Evolutionary conservation across 2,329 filamentous ascomycete genomes (phyloP), one percentile per base, ranked within the genome.

Genomic region (Xylaria multiplex): DNA sequence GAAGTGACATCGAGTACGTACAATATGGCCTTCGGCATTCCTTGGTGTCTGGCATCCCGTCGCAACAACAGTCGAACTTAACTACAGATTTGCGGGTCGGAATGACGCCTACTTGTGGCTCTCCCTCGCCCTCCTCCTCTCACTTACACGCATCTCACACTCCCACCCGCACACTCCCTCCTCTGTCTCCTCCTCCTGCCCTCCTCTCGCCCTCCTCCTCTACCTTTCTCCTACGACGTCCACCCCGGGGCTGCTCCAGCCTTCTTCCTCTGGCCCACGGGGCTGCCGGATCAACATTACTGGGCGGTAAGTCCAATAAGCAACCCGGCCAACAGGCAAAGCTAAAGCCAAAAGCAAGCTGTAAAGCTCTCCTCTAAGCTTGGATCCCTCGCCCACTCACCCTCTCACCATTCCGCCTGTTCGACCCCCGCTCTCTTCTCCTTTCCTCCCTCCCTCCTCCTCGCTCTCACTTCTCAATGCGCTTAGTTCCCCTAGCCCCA

Each of bases 101-200:
- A 71, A 71, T 71, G 69, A 71, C 69, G 69, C 69, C 67, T 60
- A 59, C 67, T 64, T 58, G 64, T 62, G 19, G 56, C 60, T 69
- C 37, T 9, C 30, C 24, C 24, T 24, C 62, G 27, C 27, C 27
- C 27, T 27, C 27, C 27, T 27, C 32, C 55, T 45, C 65, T 65
- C 62, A 56, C 59, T 64, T 65, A 65, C 66, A 65, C 57, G 57
- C 53, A 62, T 50, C 49, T 61, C 66, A 57, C 55, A 60, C 66
- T 66, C 59, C 59, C 63, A 58, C 63, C 54, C 59, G 37, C 59
- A 40, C 66, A 59, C 59, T 22, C 52, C 49, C 61, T 60, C 56
- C 56, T 54, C 24, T 19, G 19, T 19, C 19, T 19, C 19, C 40
- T 50, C 37, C 55, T n/a, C 50, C 57, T 52, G 1, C 37, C 4